phyloP scores from a whole-genome alignment of 345 rosid genomes.

The Gossypium stocksii region DNA sequence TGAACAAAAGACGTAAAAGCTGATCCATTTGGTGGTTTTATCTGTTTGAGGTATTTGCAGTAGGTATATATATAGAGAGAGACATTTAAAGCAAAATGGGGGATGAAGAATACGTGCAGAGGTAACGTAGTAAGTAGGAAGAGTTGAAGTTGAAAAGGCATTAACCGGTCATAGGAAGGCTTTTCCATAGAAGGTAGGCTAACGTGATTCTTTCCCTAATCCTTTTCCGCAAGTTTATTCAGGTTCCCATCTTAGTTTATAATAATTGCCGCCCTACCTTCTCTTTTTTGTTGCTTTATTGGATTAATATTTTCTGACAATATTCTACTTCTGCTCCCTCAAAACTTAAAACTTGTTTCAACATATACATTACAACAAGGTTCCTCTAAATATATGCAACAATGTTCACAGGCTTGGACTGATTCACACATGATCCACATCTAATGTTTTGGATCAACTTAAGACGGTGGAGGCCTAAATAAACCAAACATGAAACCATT shows the following conservation, averaged over 20 bases:
- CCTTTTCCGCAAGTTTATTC: constrained; percentile 36
- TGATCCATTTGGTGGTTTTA: background rate
- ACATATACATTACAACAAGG: no score
- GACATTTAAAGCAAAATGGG: constrained; percentile 20
- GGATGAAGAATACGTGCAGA: constrained; percentile 44
- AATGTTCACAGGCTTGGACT: no score
- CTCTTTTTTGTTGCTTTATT: background rate
- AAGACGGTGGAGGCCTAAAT: no score
- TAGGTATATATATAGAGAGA: background rate
- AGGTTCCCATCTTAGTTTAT: constrained; percentile 29
- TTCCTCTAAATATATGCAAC: no score
- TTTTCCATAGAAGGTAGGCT: constrained; percentile 17
- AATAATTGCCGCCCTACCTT: background rate
- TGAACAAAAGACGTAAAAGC: constrained; percentile 27
- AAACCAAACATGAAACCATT: no score
- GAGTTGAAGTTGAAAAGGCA: background rate
- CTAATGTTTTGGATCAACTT: no score
- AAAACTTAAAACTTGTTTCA: background rate
- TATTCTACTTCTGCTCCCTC: background rate
- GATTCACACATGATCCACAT: no score
- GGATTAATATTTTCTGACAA: background rate
- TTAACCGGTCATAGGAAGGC: background rate
- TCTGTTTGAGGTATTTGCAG: background rate
- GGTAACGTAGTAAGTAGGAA: constrained; percentile 11
- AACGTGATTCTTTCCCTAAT: constrained; percentile 44